Evolutionary conservation across 768 basidiomycete genomes (phyloP).

Genomic region (Paxillus rubicundulus): DNA sequence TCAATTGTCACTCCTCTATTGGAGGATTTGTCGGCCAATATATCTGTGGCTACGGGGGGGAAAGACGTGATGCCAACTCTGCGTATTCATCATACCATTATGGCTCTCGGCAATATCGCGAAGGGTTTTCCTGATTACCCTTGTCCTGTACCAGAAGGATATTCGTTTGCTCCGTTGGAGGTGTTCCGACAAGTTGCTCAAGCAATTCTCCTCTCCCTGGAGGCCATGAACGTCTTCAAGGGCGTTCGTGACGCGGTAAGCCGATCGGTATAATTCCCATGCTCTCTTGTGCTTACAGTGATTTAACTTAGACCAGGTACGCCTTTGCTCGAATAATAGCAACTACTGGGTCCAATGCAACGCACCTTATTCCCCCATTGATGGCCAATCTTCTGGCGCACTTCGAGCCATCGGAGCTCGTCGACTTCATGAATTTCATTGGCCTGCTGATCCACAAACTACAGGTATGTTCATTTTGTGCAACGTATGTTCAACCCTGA

Average conservation of each 20-base stretch:
- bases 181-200: conserved; percentile 86
- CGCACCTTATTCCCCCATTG: conserved; percentile 82
- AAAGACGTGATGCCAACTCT: conserved; percentile 78
- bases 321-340: conserved; percentile 92
- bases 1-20: conserved; percentile 82
- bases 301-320: conserved; percentile 73
- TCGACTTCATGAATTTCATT: conserved; percentile 96
- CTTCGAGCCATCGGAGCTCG: conserved; percentile 88
- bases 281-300: conserved; percentile 8
- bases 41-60: conserved; percentile 53
- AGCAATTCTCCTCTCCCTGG: conserved; percentile 81
- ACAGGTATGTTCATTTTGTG: conserved; percentile 50
- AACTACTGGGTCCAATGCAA: conserved; percentile 82
- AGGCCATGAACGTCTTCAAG: conserved; percentile 83
- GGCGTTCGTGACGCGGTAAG: conserved; percentile 90
- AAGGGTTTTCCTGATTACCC: conserved; percentile 97
- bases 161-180: conserved; percentile 66
- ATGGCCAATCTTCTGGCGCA: conserved; percentile 90
- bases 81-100: conserved; percentile 87
- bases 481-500: background rate
- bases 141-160: conserved; percentile 60
- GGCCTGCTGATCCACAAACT: conserved; percentile 87
- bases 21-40: conserved; percentile 60
- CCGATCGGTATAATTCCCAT: conserved; percentile 9
- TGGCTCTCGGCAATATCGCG: conserved; percentile 91